Percentiles rank a stretch among this genome's conserved stretches.
phyloP scores from a whole-genome alignment of 108 stramenopile species.

The Discostella stelligeroides region DNA sequence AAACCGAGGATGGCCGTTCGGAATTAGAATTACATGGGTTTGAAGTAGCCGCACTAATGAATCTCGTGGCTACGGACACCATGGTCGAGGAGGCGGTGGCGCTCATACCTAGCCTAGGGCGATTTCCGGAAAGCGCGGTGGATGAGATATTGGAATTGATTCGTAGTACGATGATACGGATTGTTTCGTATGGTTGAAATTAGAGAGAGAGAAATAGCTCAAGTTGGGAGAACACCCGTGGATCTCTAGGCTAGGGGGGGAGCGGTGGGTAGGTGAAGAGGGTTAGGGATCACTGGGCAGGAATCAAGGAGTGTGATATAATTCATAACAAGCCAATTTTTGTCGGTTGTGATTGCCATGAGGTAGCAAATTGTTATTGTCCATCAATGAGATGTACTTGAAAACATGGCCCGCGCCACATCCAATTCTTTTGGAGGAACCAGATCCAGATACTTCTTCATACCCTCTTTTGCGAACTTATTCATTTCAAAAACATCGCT shows the following conservation, averaged over 20 bases:
- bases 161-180: conserved; percentile 86
- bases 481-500: conserved; percentile 58
- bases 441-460: conserved; percentile 70
- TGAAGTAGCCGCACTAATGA: conserved; percentile 90
- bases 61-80: conserved; percentile 86
- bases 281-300: no score
- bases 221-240: background rate
- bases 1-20: conserved; percentile 72
- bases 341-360: no score
- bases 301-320: no score
- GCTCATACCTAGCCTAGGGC: conserved; percentile 75
- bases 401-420: conserved; percentile 30
- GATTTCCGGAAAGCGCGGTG: conserved; percentile 86
- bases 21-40: conserved; percentile 81
- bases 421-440: conserved; percentile 75
- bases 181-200: conserved; percentile 63
- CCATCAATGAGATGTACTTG: no score
- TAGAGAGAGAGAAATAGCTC: background rate
- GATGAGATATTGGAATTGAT: conserved; percentile 91
- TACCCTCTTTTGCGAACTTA: conserved; percentile 47
- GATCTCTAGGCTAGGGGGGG: background rate
- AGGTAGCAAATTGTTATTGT: no score
- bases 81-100: conserved; percentile 82
- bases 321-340: no score
- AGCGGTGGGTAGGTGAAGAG: background rate